Evolutionary conservation across 2,329 filamentous ascomycete genomes (phyloP), one percentile per base, ranked within the genome.

Genomic region (Fusarium sambucinum): DNA sequence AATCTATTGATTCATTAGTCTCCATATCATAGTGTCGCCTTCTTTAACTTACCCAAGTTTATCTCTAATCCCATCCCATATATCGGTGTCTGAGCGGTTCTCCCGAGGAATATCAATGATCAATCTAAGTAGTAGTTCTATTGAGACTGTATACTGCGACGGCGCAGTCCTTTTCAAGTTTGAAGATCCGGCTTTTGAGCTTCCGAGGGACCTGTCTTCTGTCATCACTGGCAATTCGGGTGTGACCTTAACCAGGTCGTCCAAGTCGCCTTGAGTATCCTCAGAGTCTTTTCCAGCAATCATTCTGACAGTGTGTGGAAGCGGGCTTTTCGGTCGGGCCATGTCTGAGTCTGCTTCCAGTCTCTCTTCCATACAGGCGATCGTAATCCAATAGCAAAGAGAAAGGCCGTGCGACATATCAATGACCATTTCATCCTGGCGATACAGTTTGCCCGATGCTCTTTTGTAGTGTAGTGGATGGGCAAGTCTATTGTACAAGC

Each of bases 221-320:
- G 35, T 0, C 3, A n/a, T 12, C 1, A 37, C 35, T 6, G 35
- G 35, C 5, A 37, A 12, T 6, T 19, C 17, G 6, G 35, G 35
- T 19, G 35, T 37, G 5, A 37, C 6, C 0, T 37, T 19, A 3
- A 19, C 17, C 10, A 37, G 17, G 10, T 19, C 17, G 3, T 37
- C 10, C 9, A 37, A 5, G 5, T 37, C 2, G 10, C 2, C 5
- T 2, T 6, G 1, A 4, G 1, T 6, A 1, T n/a, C 10, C 1
- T 37, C 10, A 12, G 17, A 2, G 5, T 12, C 35, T 12, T 19
- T 1, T 1, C 5, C 35, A 19, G 35, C 35, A 19, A 37, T 19
- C 10, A 1, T 2, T 37, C 17, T n/a, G 17, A 37, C 35, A 12
- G 35, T 19, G 1, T 4, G 4, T 7, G 35, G 35, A 37, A 37